These are phyloP conservation scores for Alternaria burnsii DNA, from an alignment of 2,329 filamentous ascomycete genomes.

Conservation along the genomic window DNA sequence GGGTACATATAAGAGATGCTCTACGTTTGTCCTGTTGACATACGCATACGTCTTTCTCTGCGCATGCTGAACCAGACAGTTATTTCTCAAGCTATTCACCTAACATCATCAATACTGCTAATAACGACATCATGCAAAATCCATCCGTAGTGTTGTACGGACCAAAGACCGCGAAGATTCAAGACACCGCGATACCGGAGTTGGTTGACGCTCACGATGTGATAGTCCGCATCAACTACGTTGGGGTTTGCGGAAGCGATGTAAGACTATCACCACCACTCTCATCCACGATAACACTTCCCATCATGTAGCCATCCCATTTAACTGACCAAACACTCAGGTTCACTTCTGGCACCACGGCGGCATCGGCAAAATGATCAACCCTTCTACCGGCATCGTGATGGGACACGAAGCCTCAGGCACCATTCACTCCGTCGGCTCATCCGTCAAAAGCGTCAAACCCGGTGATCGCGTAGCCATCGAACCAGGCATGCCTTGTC, in stretches of 20 bases:
- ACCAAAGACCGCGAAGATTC: constrained; percentile 48
- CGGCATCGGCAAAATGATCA: constrained; percentile 84
- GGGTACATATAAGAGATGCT: not conserved
- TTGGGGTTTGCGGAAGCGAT: constrained; percentile 56
- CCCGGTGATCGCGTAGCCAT: constrained; percentile 89
- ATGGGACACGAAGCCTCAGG: constrained; percentile 94
- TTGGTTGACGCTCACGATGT: constrained; percentile 52
- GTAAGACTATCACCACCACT: constrained; percentile 16
- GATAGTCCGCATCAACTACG: constrained; percentile 55
- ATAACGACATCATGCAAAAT: constrained; percentile 41
- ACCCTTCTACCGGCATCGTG: constrained; percentile 81
- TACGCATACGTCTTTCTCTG: not conserved
- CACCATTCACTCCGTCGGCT: constrained; percentile 77
- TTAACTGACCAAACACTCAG: constrained; percentile 16
- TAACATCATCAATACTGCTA: too few species aligned
- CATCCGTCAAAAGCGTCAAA: constrained; percentile 76
- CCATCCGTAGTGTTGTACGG: constrained; percentile 55
- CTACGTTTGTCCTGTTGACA: not conserved
- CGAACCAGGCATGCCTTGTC: constrained; percentile 91
- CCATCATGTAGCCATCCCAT: too few species aligned
- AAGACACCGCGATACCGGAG: constrained; percentile 51
- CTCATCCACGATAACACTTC: not conserved
- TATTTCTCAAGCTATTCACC: too few species aligned
- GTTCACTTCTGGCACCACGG: constrained; percentile 97
- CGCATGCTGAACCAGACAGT: not conserved